Evolutionary conservation across 192 early-diverging fungal genomes (phyloP).

Genomic region (Dimargaris cristalligena): DNA sequence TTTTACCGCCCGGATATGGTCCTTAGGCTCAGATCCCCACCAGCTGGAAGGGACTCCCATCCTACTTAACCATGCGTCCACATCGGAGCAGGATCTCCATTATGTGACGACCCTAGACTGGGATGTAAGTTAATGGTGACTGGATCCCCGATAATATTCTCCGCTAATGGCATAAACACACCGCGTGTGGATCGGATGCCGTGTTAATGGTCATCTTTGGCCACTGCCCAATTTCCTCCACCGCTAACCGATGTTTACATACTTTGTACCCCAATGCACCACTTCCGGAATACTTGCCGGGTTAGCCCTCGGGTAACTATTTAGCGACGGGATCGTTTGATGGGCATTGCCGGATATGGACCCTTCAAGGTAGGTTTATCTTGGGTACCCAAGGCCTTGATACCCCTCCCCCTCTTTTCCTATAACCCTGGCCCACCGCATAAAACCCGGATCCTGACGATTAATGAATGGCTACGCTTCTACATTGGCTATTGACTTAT

Average conservation of each 20-base stretch:
- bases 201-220: not conserved
- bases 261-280: slow-evolving; percentile 6
- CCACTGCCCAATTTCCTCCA: not conserved
- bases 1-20: slow-evolving; percentile 61
- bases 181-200: not conserved
- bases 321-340: slow-evolving; percentile 67
- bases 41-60: slow-evolving; percentile 28
- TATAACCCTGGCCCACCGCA: too few relatives aligned
- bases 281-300: not conserved
- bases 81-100: slow-evolving; percentile 28
- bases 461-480: too few relatives aligned
- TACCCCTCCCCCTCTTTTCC: too few relatives aligned
- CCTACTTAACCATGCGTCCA: slow-evolving; percentile 30
- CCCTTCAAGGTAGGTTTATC: too few relatives aligned
- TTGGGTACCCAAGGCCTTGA: too few relatives aligned
- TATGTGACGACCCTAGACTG: slow-evolving; percentile 66
- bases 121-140: slow-evolving; percentile 63
- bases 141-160: not conserved
- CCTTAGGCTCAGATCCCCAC: slow-evolving; percentile 32
- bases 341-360: slow-evolving; percentile 62
- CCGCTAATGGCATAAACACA: not conserved
- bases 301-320: slow-evolving; percentile 45
- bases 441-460: too few relatives aligned
- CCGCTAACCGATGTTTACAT: not conserved
- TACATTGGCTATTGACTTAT: too few relatives aligned